Conservation (phyloP, 768 basidiomycete genomes). For the Russula virescens region DNA sequence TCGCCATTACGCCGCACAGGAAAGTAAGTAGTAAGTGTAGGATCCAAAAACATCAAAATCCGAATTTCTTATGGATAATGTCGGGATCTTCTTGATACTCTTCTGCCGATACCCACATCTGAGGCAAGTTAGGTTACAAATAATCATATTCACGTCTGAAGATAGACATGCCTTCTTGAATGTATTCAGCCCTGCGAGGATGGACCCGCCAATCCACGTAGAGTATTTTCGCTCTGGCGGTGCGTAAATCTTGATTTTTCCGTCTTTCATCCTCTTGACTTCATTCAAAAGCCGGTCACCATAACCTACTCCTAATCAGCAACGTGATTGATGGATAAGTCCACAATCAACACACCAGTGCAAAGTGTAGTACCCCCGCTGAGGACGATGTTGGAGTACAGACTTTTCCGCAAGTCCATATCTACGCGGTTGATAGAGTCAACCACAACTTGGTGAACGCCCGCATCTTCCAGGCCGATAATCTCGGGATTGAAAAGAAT, state of each 20-base stretch:
- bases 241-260: conserved; percentile 98
- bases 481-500: conserved; percentile 97
- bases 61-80: conserved; percentile 93
- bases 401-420: conserved; percentile 88
- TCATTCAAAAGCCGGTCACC: conserved; percentile 95
- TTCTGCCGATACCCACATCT: conserved; percentile 99
- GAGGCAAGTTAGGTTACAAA: conserved; percentile 7
- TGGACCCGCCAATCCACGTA: conserved; percentile 96
- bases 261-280: conserved; percentile 89
- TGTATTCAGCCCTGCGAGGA: conserved; percentile 89
- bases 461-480: conserved; percentile 92
- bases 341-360: conserved; percentile 51
- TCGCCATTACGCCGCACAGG: conserved; percentile 10
- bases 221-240: conserved; percentile 99
- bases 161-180: conserved; percentile 82
- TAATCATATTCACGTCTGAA: not conserved
- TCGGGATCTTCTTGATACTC: conserved; percentile 99
- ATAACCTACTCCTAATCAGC: conserved; percentile 56
- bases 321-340: conserved; percentile 24
- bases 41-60: conserved; percentile 45
- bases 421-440: conserved; percentile 97
- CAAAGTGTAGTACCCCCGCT: conserved; percentile 96
- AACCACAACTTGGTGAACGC: conserved; percentile 97
- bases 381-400: conserved; percentile 95
- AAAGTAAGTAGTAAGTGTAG: conserved; percentile 15